phyloP scores from a whole-genome alignment of 495 filamentous ascomycete species.

The Lasiosphaeria miniovina region DNA sequence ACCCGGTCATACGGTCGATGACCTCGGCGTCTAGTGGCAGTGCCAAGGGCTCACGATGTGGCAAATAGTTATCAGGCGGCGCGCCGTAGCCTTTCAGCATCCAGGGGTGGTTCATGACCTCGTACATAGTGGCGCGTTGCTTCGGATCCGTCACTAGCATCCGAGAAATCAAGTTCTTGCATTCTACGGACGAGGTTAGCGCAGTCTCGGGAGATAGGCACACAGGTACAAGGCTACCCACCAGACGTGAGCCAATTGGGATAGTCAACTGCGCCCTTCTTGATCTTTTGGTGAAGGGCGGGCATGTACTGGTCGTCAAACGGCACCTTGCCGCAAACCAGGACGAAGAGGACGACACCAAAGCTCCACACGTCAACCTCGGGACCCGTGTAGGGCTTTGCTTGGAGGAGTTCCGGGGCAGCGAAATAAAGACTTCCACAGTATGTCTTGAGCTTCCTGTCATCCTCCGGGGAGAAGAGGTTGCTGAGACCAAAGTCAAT shows the following conservation, averaged over 20 bases:
- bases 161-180: slow-evolving; percentile 85
- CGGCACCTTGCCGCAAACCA: slow-evolving; percentile 97
- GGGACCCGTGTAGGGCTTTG: slow-evolving; percentile 89
- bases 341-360: slow-evolving; percentile 96
- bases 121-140: slow-evolving; percentile 78
- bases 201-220: background rate
- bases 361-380: slow-evolving; percentile 99
- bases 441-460: slow-evolving; percentile 81
- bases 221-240: slow-evolving; percentile 40
- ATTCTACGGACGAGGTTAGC: slow-evolving; percentile 61
- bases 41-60: slow-evolving; percentile 76
- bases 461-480: slow-evolving; percentile 80
- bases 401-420: slow-evolving; percentile 90
- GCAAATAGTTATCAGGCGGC: slow-evolving; percentile 87
- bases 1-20: slow-evolving; percentile 91
- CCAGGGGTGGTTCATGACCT: slow-evolving; percentile 97
- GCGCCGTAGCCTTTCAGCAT: slow-evolving; percentile 87
- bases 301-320: slow-evolving; percentile 99
- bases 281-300: slow-evolving; percentile 97
- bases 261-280: slow-evolving; percentile 94
- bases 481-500: slow-evolving; percentile 99
- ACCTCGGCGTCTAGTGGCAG: slow-evolving; percentile 81
- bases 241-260: slow-evolving; percentile 87
- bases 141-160: slow-evolving; percentile 96
- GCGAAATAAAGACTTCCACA: slow-evolving; percentile 98